Evolutionary conservation across 306 rosid species (phyloP).

Genomic region (Cucurbita ficifolia): DNA sequence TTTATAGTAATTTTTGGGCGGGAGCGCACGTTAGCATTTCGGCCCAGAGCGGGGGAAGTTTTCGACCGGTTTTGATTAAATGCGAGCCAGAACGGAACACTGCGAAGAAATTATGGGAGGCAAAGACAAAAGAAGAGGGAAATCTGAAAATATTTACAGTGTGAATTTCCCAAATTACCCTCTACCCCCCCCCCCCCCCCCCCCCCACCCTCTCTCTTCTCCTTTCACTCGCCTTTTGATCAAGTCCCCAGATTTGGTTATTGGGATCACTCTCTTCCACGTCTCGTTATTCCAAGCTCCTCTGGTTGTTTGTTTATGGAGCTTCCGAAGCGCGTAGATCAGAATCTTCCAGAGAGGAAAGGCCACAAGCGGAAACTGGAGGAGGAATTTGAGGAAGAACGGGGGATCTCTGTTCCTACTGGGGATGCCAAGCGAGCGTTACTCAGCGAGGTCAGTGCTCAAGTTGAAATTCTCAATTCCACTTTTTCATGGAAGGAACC

Average conservation of each 20-base stretch:
- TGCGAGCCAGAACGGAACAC: neutral
- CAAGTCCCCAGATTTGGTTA: conserved; percentile 10
- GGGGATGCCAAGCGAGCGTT: conserved; percentile 48
- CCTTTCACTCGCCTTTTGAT: neutral
- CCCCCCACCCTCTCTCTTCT: neutral
- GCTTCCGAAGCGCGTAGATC: conserved; percentile 47
- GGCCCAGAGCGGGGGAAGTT: conserved; percentile 3
- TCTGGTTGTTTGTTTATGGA: conserved; percentile 45
- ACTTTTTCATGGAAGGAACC: conserved; percentile 68
- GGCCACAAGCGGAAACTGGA: conserved; percentile 92
- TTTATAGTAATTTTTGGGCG: neutral
- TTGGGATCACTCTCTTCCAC: too few relatives aligned
- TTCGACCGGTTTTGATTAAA: conserved; percentile 22
- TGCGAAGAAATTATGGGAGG: neutral
- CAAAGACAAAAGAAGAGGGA: neutral
- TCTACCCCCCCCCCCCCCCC: neutral
- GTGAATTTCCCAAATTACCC: conserved; percentile 25
- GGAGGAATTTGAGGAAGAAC: conserved; percentile 46
- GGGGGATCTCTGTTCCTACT: conserved; percentile 50
- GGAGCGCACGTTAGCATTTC: conserved; percentile 17
- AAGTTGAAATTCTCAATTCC: conserved; percentile 55
- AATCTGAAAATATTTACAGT: neutral
- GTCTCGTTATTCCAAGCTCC: conserved; percentile 2
- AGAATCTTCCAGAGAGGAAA: conserved; percentile 60
- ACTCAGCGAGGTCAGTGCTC: conserved; percentile 42